phyloP scores from a whole-genome alignment of 331 rosid species.

The Quercus tomentella region DNA sequence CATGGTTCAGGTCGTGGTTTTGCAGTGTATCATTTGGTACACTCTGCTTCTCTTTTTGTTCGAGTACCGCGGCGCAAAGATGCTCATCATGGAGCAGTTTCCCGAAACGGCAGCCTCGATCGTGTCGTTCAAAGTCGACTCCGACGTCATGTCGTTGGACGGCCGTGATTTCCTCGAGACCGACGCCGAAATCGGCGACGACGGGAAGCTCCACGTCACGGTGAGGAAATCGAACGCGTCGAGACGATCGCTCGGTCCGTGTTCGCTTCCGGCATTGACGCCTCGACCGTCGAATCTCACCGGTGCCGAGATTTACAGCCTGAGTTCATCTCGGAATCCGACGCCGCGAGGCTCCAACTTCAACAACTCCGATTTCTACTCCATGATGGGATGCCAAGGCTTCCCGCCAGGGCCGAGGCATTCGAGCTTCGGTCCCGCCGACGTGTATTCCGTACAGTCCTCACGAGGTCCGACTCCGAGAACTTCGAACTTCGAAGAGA shows the following conservation, averaged over 20 bases:
- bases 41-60: conserved; percentile 80
- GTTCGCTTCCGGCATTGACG: conserved; percentile 43
- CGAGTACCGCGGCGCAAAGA: conserved; percentile 91
- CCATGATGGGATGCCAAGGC: conserved; percentile 69
- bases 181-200: conserved; percentile 84
- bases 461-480: conserved; percentile 85
- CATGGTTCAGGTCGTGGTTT: conserved; percentile 87
- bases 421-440: conserved; percentile 72
- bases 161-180: conserved; percentile 90
- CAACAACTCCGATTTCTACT: conserved; percentile 79
- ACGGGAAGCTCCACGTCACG: conserved; percentile 93
- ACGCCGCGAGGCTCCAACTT: conserved; percentile 93
- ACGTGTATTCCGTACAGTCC: conserved; percentile 79
- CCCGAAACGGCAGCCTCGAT: conserved; percentile 98
- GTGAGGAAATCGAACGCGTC: conserved; percentile 88
- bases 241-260: conserved; percentile 43
- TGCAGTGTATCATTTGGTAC: conserved; percentile 96
- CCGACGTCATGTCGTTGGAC: conserved; percentile 88
- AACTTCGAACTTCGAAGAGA: conserved; percentile 89
- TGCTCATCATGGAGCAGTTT: conserved; percentile 88
- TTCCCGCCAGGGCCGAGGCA: conserved; percentile 49
- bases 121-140: conserved; percentile 89
- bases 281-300: conserved; percentile 95
- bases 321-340: conserved; percentile 83
- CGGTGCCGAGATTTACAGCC: conserved; percentile 90